Evolutionary conservation across 441 rosid genomes (phyloP).

Genomic region (Arabidopsis lyrata): DNA sequence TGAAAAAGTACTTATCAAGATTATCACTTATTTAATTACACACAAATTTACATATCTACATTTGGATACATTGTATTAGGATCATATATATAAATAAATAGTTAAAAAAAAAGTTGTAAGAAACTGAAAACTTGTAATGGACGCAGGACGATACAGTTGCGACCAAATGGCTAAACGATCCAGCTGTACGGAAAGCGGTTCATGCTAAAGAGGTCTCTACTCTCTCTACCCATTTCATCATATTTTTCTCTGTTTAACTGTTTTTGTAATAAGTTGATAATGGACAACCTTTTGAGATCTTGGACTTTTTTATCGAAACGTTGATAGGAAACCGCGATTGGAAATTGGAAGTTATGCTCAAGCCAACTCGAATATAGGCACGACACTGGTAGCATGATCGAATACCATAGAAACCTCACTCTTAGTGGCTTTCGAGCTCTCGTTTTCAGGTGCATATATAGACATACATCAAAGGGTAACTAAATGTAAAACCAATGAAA

Average conservation of each 20-base stretch:
- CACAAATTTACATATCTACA: neutral
- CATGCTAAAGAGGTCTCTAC: constrained; percentile 67
- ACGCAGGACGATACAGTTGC: constrained; percentile 79
- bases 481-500: constrained; percentile 1
- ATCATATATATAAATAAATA: neutral
- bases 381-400: constrained; percentile 83
- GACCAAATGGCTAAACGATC: constrained; percentile 70
- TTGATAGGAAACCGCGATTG: constrained; percentile 53
- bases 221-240: constrained; percentile 34
- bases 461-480: neutral
- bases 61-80: neutral
- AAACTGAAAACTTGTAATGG: constrained; percentile 18
- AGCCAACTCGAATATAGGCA: constrained; percentile 45
- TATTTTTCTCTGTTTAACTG: neutral
- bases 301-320: constrained; percentile 1
- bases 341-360: constrained; percentile 69
- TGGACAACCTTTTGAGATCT: neutral
- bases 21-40: neutral
- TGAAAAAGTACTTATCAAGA: neutral
- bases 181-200: constrained; percentile 73
- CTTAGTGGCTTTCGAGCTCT: constrained; percentile 73
- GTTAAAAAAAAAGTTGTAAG: neutral
- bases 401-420: constrained; percentile 79
- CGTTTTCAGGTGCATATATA: constrained; percentile 64
- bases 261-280: neutral